Base-by-base conservation (phyloP, 2,329 filamentous ascomycete genomes). In the Oidium heveae region DNA sequence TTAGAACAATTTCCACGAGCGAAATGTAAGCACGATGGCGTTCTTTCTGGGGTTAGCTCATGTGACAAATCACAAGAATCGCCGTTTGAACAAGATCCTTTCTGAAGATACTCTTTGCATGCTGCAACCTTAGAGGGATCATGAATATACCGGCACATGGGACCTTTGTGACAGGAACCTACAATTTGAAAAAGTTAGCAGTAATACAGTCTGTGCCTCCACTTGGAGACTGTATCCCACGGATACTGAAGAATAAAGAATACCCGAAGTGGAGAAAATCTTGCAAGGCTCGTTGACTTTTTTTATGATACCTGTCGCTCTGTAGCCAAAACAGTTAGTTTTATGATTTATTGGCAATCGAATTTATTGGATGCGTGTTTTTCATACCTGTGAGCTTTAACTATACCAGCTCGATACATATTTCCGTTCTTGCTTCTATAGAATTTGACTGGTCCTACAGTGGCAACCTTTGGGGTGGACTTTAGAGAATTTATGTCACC, bases 1-100 rank as follows among this genome's bases (percentile, higher is more conserved):
- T 95, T 95, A 63, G 82, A 82, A 72, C 91, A 96, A 65, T 86
- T 84, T 64, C 87, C 87, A 66, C 84, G 84, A 66, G 86, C 77
- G 71, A 86, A 94, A 71, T 95, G 87, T 66, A 91, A 69, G 71
- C 91, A 96, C 58, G 83, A 77, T 56, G 91, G 88, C 55, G 84
- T 84, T 68, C 89, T 84, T 68, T 95, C 77, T 60, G 86, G 77
- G 55, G 76, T 84, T 59, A 85, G 72, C 51, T 91, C 81, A 74
- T 96, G 91, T 59, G 88, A 94, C 57, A 96, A 75, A 68, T 94
- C 85, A 74, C 91, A 98, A 63, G 74, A 74, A 64, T 82, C 76
- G 68, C 86, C 86, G 66, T 77, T 77, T 61, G 73, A 70, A 70
- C 91, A 98, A 63, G 75, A 73, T 64, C 84, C 82, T 65, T 83